Percentiles rank a stretch among this genome's conserved stretches.
phyloP scores from a whole-genome alignment of 352 stramenopile species.

The Phytophthora sp. region DNA sequence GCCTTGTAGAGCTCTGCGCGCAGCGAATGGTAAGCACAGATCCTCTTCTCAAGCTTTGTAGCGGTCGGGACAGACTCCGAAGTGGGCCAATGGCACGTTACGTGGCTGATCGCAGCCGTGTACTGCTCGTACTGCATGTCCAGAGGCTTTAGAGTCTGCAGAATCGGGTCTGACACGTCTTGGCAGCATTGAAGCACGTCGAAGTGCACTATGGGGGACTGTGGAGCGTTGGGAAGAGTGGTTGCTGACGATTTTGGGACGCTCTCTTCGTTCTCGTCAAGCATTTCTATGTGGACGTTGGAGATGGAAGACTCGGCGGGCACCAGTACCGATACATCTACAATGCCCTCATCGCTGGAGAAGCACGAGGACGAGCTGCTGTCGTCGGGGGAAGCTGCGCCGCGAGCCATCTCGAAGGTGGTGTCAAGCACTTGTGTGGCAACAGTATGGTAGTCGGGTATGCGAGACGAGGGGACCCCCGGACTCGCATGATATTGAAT shows the following conservation, averaged over 20 bases:
- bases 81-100: conserved; percentile 41
- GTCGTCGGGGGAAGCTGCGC: conserved; percentile 6
- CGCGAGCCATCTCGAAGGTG: conserved; percentile 28
- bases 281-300: conserved; percentile 37
- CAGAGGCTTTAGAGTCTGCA: conserved; percentile 7
- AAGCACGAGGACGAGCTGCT: conserved; percentile 49
- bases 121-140: conserved; percentile 48
- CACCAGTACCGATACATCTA: conserved; percentile 1
- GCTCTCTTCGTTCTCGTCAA: conserved; percentile 31
- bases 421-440: background rate
- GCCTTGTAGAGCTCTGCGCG: conserved; percentile 42
- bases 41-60: conserved; percentile 9
- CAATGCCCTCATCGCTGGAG: conserved; percentile 51
- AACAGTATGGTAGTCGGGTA: background rate
- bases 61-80: conserved; percentile 5
- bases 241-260: background rate
- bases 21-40: conserved; percentile 31
- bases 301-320: background rate
- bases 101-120: conserved; percentile 39
- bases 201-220: background rate
- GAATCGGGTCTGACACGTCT: conserved; percentile 15
- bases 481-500: background rate
- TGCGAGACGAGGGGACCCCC: background rate
- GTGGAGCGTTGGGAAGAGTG: background rate
- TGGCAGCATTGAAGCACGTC: conserved; percentile 30